Conservation (phyloP, 805 yeast species). For the Priceomyces carsonii region DNA sequence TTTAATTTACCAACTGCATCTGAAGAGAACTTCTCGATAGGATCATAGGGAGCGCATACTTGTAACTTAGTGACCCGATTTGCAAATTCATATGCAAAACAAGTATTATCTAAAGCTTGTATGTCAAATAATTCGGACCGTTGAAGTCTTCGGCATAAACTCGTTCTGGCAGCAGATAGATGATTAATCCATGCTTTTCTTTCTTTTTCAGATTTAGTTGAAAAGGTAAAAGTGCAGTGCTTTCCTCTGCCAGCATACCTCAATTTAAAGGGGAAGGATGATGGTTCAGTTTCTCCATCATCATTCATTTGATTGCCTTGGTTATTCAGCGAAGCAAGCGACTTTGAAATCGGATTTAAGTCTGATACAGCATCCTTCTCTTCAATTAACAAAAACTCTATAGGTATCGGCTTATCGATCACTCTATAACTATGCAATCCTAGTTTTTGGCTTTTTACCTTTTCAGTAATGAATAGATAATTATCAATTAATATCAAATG, state of each 20-base stretch:
- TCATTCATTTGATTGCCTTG: slow-evolving; percentile 10
- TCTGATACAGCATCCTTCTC: slow-evolving; percentile 33
- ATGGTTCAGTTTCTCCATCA: slow-evolving; percentile 29
- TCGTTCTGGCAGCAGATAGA: slow-evolving; percentile 49
- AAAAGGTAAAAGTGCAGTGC: slow-evolving; percentile 52
- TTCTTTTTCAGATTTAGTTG: slow-evolving; percentile 48
- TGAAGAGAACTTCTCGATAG: slow-evolving; percentile 37
- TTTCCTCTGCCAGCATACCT: slow-evolving; percentile 59
- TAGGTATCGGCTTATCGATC: slow-evolving; percentile 60
- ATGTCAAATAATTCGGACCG: slow-evolving; percentile 56
- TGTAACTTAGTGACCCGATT: slow-evolving; percentile 54
- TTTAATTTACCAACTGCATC: slow-evolving; percentile 22
- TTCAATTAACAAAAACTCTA: slow-evolving; percentile 58
- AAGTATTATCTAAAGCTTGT: slow-evolving; percentile 53
- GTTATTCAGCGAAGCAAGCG: slow-evolving; percentile 16
- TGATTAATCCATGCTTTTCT: slow-evolving; percentile 59
- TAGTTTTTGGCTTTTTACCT: slow-evolving; percentile 38
- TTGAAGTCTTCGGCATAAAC: slow-evolving; percentile 25
- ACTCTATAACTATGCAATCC: slow-evolving; percentile 37
- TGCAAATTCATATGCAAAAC: slow-evolving; percentile 64
- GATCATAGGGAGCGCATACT: slow-evolving; percentile 52
- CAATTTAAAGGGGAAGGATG: slow-evolving; percentile 49
- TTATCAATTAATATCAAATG: slow-evolving; percentile 69
- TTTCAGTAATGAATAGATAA: slow-evolving; percentile 64
- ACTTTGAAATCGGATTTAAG: slow-evolving; percentile 15